A percentile compares a stretch with the other conserved stretches of the same genome.
Evolutionary conservation across 805 yeast species (phyloP).

Genomic region (Schwanniomyces pseudopolymorphus): DNA sequence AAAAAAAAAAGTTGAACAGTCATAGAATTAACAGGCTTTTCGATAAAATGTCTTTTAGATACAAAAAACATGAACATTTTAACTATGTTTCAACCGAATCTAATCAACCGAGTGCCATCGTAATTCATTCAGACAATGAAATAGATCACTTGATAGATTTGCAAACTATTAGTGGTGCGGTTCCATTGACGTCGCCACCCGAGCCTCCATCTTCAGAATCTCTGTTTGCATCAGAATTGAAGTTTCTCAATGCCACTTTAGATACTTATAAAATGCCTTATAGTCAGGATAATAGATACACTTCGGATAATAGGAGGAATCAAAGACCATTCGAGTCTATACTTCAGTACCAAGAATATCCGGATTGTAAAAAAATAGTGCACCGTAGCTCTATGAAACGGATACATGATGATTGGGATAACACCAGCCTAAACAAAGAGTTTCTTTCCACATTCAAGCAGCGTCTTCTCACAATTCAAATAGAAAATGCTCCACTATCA

Average conservation of each 20-base stretch:
- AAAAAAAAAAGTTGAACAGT: not conserved
- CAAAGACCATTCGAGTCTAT: not conserved
- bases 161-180: not conserved
- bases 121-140: no score
- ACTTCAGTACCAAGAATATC: not conserved
- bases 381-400: not conserved
- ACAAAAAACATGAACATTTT: not conserved
- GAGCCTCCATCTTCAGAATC: not conserved
- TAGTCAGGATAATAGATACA: not conserved
- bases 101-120: no score
- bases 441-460: not conserved
- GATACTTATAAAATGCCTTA: not conserved
- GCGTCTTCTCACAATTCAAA: slow-evolving; percentile 1
- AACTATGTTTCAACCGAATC: no score
- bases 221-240: not conserved
- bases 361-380: not conserved
- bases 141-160: no score
- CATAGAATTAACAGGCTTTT: not conserved
- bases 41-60: not conserved
- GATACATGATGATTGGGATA: not conserved
- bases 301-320: not conserved
- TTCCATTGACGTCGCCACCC: not conserved
- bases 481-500: slow-evolving; percentile 4
- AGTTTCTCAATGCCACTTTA: not conserved
- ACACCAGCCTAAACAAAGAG: not conserved